phyloP scores from a whole-genome alignment of 1,284 basidiomycete genomes.

The Microbotryum lychnidis-dioicae region DNA sequence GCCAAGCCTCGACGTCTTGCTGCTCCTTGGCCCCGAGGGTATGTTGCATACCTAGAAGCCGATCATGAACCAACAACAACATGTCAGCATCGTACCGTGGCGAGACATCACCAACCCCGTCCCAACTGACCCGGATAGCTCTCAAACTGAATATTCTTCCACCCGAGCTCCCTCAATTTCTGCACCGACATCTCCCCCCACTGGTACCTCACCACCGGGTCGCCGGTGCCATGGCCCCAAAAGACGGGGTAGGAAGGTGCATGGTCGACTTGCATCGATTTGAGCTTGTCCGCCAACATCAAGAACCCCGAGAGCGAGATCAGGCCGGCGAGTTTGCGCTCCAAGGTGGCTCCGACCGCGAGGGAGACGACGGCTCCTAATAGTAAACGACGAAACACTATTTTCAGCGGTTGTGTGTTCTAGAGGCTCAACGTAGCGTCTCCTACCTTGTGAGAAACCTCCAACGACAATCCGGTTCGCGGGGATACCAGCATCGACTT shows the following conservation, averaged over 20 bases:
- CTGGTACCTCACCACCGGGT: conserved; percentile 54
- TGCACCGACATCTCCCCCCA: conserved; percentile 31
- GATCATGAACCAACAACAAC: neutral
- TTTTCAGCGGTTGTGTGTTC: too few species aligned
- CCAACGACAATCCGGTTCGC: conserved; percentile 56
- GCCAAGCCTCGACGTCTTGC: conserved; percentile 14
- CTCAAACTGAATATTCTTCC: conserved; percentile 29
- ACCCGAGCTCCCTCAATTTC: conserved; percentile 25
- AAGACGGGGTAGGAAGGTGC: conserved; percentile 55
- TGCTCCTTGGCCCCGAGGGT: conserved; percentile 20
- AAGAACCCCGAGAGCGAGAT: conserved; percentile 68
- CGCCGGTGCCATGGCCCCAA: conserved; percentile 75
- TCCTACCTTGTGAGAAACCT: conserved; percentile 68
- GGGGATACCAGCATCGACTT: conserved; percentile 62
- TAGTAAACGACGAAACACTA: too few species aligned
- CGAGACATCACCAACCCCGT: neutral
- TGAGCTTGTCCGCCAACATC: conserved; percentile 56
- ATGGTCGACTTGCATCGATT: conserved; percentile 54
- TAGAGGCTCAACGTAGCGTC: neutral
- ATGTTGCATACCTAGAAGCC: conserved; percentile 20
- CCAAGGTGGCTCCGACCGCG: conserved; percentile 59
- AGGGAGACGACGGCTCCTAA: conserved; percentile 61
- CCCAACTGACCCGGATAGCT: conserved; percentile 21
- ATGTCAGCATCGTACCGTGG: neutral
- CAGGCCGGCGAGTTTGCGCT: conserved; percentile 63